Base-by-base conservation (phyloP, 768 basidiomycete genomes). In the Termitomyces bulborhizus region DNA sequence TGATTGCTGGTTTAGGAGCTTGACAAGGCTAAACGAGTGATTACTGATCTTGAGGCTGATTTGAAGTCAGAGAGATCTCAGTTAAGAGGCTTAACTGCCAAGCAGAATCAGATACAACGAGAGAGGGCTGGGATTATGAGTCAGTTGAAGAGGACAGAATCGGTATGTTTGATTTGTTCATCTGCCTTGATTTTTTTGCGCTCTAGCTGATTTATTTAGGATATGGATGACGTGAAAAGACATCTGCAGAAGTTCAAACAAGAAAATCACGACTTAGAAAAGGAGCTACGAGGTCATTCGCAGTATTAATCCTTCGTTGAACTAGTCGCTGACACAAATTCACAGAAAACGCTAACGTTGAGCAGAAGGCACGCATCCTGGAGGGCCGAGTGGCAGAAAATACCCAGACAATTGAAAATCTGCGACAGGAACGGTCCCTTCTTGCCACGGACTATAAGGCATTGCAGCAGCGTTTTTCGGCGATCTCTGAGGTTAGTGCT, bases 371-470 rank as follows among this genome's bases (percentile, higher is more conserved):
- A 16, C 82, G 86, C 13, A 70, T 82, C 16, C 76, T 92, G 12
- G 85, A 89, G 66, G 72, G 69, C 44, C 85, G 81, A 54, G 84
- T 90, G 11, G 69, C 77, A 11, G 86, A 88, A 68, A 93, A 91
- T 55, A 69, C 75, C 0, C 80, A 82, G 56, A 80, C 81, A 3
- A 88, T 93, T 46, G 83, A 90, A 27, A 82, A 86, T 31, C 73
- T 94, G 32, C 81, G 92, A 21, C 80, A 86, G 57, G 92, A 94
- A 63, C 86, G 90, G 3, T 78, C 85, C 29, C 66, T 85, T 46
- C 80, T 94, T 26, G 77, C 76, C 8, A 68, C 72, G 15, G 88
- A 93, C 61, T 83, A 92, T 63, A 88, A 87, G 65, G 76, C 81
- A 45, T 76, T 93, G 31, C 88, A 93, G 64, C 77, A 76, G 21